phyloP scores from a whole-genome alignment of 306 rosid species.

The Ammopiptanthus mongolicus region DNA sequence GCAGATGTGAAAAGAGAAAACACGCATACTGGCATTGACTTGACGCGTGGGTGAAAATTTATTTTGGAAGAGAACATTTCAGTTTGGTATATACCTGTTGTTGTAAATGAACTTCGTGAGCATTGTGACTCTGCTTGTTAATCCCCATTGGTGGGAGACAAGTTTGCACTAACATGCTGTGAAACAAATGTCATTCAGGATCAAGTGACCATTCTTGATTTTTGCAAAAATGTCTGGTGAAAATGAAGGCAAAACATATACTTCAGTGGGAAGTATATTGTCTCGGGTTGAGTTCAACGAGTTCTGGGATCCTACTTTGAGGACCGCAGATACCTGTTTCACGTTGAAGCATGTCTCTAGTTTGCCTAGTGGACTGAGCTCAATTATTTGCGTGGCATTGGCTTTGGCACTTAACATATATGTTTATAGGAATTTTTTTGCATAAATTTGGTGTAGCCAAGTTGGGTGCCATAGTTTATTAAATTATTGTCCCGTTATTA shows the following conservation, averaged over 20 bases:
- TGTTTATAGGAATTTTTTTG: no score
- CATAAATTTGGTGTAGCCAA: no score
- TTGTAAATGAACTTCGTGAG: slow-evolving; percentile 62
- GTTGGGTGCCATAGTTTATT: no score
- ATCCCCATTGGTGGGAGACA: slow-evolving; percentile 25
- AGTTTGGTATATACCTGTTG: slow-evolving; percentile 71
- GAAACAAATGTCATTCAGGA: slow-evolving; percentile 37
- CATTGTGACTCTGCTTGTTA: slow-evolving; percentile 40
- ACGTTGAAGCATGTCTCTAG: neutral
- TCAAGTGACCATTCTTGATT: slow-evolving; percentile 17
- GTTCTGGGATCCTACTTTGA: neutral
- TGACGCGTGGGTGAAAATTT: slow-evolving; percentile 71
- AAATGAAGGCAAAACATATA: neutral
- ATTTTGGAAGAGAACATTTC: slow-evolving; percentile 37
- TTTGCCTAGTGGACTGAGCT: neutral
- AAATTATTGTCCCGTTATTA: no score
- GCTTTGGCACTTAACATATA: neutral
- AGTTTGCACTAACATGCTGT: slow-evolving; percentile 51
- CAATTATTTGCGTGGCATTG: neutral
- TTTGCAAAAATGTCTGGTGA: neutral
- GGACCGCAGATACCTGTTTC: neutral
- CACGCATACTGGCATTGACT: slow-evolving; percentile 67
- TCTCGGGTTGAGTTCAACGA: neutral
- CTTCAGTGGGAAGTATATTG: neutral
- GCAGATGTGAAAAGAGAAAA: slow-evolving; percentile 47